Evolutionary conservation across 331 rosid genomes (phyloP), one percentile per base, ranked within the genome.

Genomic region (Pyracantha coccinea): DNA sequence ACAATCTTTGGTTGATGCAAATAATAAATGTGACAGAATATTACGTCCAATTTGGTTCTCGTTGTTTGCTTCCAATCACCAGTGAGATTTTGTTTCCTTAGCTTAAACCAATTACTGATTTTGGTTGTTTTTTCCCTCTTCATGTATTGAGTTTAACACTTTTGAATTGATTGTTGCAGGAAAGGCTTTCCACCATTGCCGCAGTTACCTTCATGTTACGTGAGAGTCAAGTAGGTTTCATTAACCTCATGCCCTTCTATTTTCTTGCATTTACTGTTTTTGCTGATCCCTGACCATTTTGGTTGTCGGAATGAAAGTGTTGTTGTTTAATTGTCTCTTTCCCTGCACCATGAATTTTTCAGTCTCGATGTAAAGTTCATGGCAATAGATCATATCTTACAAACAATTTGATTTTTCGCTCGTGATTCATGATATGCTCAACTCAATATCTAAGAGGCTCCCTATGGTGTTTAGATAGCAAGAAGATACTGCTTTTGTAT

Each of bases 221-320:
- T 91, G 79, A 81, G 87, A 78, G 80, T 89, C 70, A 81, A 55
- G 97, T 91, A 77, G 84, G 91, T 83, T 74, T 81, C 59, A 23
- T 68, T 41, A 24, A 57, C 59, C 74, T 64, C 45, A 69, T 44
- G 61, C 60, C 66, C 32, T 77, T 10, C 66, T 27, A 11, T 68
- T 21, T 57, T 1, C 11, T 60, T 54, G 10, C 63, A 21, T 60
- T 24, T 15, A 5, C 73, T 47, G 20, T 66, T 10, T 38, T 11
- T 32, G 61, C 38, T 45, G 33, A 66, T 24, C 62, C 45, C 13
- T 38, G 13, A 38, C 45, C 45, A 38, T 38, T 38, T 38, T 38
- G 45, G 45, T 38, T 38, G 45, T 38, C 45, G 45, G 45, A 38
- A 38, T 38, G 45, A 14, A 38, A 38, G 45, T 38, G 4, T 38